Conservation (phyloP, 108 stramenopile species). For the Cyclotella distinguenda region DNA sequence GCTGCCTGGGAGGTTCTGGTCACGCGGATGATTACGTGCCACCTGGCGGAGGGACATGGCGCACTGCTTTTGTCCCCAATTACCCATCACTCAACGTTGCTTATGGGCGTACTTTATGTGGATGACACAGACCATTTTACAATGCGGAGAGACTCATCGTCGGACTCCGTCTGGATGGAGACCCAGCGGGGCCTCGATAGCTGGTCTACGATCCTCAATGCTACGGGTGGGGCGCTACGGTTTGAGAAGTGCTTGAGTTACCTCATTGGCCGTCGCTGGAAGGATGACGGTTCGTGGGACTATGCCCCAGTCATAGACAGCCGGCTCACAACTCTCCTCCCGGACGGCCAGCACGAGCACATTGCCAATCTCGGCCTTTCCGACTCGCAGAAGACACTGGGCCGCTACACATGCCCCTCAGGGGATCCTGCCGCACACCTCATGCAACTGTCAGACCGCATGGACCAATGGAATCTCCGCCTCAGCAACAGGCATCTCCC, state of each 20-base stretch:
- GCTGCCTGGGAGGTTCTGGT: conserved; percentile 11
- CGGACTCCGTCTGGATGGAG: background rate
- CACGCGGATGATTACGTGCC: conserved; percentile 1
- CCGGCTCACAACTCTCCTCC: background rate
- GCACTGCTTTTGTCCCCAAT: background rate
- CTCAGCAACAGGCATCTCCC: background rate
- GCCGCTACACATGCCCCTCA: background rate
- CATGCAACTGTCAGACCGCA: background rate
- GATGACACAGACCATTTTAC: conserved; percentile 13
- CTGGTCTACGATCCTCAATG: background rate
- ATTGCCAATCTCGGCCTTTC: background rate
- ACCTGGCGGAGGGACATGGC: conserved; percentile 6
- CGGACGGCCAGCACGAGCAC: background rate
- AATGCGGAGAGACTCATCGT: background rate
- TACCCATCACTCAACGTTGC: background rate
- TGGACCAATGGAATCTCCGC: background rate
- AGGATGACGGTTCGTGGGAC: too few species aligned
- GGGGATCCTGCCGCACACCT: background rate
- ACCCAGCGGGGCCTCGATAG: too few species aligned
- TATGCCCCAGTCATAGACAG: background rate
- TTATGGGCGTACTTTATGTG: conserved; percentile 16
- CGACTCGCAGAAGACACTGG: conserved; percentile 21
- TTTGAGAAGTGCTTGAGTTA: too few species aligned
- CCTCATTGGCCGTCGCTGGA: too few species aligned
- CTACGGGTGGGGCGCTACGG: background rate